Evolutionary conservation across 768 basidiomycete species (phyloP).

Genomic region (Vishniacozyma victoriae): DNA sequence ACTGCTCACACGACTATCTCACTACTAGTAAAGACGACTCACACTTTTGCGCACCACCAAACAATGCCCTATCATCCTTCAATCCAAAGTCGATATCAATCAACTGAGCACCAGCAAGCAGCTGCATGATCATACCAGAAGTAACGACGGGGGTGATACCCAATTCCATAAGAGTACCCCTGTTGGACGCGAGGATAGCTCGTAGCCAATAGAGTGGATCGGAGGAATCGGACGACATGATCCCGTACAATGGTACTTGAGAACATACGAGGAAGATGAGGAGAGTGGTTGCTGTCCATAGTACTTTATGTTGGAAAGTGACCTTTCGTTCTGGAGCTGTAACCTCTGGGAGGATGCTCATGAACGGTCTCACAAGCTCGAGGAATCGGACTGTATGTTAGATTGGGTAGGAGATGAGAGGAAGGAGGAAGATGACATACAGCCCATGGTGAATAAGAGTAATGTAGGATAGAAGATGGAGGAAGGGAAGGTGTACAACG

Average conservation of each 20-base stretch:
- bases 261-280: slow-evolving; percentile 99
- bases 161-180: slow-evolving; percentile 98
- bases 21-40: no score
- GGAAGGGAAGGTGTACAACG: not conserved
- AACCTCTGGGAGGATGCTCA: slow-evolving; percentile 93
- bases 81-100: slow-evolving; percentile 95
- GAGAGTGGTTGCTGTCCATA: slow-evolving; percentile 98
- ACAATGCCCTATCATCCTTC: slow-evolving; percentile 94
- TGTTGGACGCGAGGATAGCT: slow-evolving; percentile 96
- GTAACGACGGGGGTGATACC: slow-evolving; percentile 97
- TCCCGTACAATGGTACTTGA: slow-evolving; percentile 97
- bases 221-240: slow-evolving; percentile 98
- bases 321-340: slow-evolving; percentile 98
- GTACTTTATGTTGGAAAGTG: slow-evolving; percentile 94
- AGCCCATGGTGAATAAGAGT: slow-evolving; percentile 24
- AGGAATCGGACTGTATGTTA: slow-evolving; percentile 77
- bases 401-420: not conserved
- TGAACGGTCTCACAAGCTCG: slow-evolving; percentile 95
- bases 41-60: slow-evolving; percentile 96
- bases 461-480: slow-evolving; percentile 7
- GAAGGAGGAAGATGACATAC: slow-evolving; percentile 9
- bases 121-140: slow-evolving; percentile 99
- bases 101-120: slow-evolving; percentile 92
- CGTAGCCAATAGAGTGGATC: slow-evolving; percentile 99
- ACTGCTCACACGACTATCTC: no score